Evolutionary conservation across 2,329 filamentous ascomycete genomes (phyloP).

Genomic region (Talaromyces sp.): DNA sequence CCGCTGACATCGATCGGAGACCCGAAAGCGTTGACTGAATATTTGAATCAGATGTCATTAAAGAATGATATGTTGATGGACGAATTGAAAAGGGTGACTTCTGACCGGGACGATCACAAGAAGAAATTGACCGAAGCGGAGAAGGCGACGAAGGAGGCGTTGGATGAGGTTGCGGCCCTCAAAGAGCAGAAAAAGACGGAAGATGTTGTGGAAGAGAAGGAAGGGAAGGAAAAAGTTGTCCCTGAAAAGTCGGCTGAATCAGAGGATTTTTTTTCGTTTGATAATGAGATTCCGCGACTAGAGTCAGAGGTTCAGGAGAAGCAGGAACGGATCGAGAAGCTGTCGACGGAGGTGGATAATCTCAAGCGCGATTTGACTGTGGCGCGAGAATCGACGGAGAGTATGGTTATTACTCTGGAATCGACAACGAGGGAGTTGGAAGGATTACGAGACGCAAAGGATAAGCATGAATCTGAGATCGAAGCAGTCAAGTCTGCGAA

Average conservation of each 20-base stretch:
- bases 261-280: constrained; percentile 89
- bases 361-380: constrained; percentile 68
- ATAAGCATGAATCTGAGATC: constrained; percentile 48
- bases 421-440: constrained; percentile 63
- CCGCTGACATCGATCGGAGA: constrained; percentile 86
- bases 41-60: constrained; percentile 78
- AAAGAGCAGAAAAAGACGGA: constrained; percentile 38
- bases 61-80: constrained; percentile 92
- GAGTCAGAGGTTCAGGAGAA: constrained; percentile 70
- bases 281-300: constrained; percentile 79
- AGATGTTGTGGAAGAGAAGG: constrained; percentile 26
- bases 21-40: constrained; percentile 79
- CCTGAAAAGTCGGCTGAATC: constrained; percentile 32
- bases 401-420: constrained; percentile 65
- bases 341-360: constrained; percentile 65
- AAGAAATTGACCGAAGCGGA: constrained; percentile 70
- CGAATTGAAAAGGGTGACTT: constrained; percentile 81
- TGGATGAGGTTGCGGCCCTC: constrained; percentile 61
- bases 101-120: constrained; percentile 75
- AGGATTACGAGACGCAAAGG: constrained; percentile 51
- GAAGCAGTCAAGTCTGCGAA: constrained; percentile 41
- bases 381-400: constrained; percentile 66
- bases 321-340: constrained; percentile 64
- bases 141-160: constrained; percentile 58
- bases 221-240: constrained; percentile 12